Percentiles rank a stretch among this genome's conserved stretches.
These are phyloP conservation scores for Auricularia auricula-judae DNA, from an alignment of 768 basidiomycete genomes.

Conservation along the genomic window DNA sequence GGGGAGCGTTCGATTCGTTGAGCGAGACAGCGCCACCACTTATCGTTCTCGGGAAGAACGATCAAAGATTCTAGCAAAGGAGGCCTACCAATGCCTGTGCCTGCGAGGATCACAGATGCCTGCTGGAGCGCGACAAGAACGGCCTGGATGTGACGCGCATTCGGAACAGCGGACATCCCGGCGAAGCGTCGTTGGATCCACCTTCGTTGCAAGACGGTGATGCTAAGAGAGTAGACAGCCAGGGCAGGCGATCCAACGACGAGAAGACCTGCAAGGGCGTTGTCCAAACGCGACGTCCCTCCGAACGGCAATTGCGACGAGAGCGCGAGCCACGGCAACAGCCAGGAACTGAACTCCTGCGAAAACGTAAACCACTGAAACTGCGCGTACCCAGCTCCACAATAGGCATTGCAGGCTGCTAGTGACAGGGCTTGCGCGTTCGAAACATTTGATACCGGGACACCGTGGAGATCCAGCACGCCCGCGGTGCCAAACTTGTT, in stretches of 20 bases:
- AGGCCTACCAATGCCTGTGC: not conserved
- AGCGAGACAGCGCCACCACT: constrained; percentile 29
- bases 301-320: constrained; percentile 42
- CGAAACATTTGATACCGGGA: not conserved
- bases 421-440: not conserved
- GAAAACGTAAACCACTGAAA: not conserved
- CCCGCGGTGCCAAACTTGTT: not conserved
- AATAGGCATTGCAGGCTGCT: not conserved
- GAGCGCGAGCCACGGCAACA: constrained; percentile 38
- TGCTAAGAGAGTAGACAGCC: constrained; percentile 32
- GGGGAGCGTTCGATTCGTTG: constrained; percentile 25
- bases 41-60: constrained; percentile 30
- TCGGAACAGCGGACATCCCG: constrained; percentile 18
- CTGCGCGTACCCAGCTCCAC: not conserved
- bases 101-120: constrained; percentile 24
- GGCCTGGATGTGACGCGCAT: constrained; percentile 20
- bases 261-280: constrained; percentile 31
- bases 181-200: constrained; percentile 28
- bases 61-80: constrained; percentile 27
- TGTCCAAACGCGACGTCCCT: constrained; percentile 26
- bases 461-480: not conserved
- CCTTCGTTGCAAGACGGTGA: constrained; percentile 33
- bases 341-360: constrained; percentile 33
- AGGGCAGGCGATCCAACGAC: constrained; percentile 34
- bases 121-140: constrained; percentile 33